Evolutionary conservation across 148 eudicot genomes (phyloP).

Genomic region (Dysphania ambrosioides): DNA sequence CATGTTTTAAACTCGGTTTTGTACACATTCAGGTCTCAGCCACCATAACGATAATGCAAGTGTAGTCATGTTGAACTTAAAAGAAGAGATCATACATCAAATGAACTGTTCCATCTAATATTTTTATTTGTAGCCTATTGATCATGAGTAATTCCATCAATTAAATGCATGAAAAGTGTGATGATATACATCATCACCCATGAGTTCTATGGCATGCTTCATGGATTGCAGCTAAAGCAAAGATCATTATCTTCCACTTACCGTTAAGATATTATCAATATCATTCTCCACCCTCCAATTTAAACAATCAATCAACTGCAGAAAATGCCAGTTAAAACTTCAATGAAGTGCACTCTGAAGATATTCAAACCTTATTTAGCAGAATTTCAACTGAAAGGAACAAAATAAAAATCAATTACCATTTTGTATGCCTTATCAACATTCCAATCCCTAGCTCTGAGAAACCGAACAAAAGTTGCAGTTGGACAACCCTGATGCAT

Average conservation of each 20-base stretch:
- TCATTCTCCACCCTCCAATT: constrained; percentile 95
- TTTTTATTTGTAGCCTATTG: neutral
- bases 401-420: constrained; percentile 36
- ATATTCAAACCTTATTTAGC: neutral
- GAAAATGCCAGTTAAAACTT: constrained; percentile 24
- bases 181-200: neutral
- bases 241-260: constrained; percentile 33
- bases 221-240: neutral
- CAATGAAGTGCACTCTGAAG: neutral
- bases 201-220: neutral
- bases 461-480: constrained; percentile 58
- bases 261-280: constrained; percentile 73
- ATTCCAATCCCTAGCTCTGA: constrained; percentile 88
- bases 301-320: constrained; percentile 76
- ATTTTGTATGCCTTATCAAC: constrained; percentile 72
- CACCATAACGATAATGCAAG: neutral
- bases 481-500: constrained; percentile 67
- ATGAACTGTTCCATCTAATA: neutral
- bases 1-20: neutral
- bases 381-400: constrained; percentile 1
- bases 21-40: neutral
- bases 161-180: neutral
- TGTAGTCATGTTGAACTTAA: neutral
- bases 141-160: neutral
- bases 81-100: neutral